Base-by-base conservation (phyloP, 169 alveolate species). In the Plasmodium adleri region DNA sequence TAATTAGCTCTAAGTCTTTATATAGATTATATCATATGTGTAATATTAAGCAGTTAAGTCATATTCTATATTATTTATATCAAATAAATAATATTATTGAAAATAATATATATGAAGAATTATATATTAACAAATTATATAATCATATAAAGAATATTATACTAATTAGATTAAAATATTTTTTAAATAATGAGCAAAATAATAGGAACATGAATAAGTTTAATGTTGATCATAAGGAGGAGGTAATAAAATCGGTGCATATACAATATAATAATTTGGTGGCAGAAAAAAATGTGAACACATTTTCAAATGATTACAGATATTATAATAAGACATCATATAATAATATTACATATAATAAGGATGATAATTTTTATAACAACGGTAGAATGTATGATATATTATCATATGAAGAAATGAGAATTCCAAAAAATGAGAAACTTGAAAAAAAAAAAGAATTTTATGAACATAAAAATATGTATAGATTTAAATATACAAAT, bases 71-170 rank as follows among this genome's bases (percentile, higher is more conserved):
- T 78, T 78, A 47, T 58, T 24, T 78, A 67, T 67, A 78, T 49
- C 89, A 78, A 66, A 78, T 78, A 32, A 58, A 68, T 24, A 78
- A 67, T 28, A 78, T 67, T 50, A 64, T 78, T 47, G 67, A 66
- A 58, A 78, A 78, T 56, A 58, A 49, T 49, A 26, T 20, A n/a
- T 64, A 24, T 52, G 89, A 78, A 78, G 89, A 78, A 32, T 13
- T 59, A 24, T 67, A 78, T 70, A 8, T 78, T 49, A 63, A 78
- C 47, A 78, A 66, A 56, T 32, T 78, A 12, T 54, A 66, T n/a
- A 13, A 45, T 6, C 45, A 78, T 66, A 45, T 78, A 78, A 73
- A 78, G 45, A 67, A 43, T 78, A 50, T 78, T 28, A 20, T 66
- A 17, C 15, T 67, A 26, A 78, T 49, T 12, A 78, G 54, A 59